Evolutionary conservation across 345 rosid species (phyloP), one percentile per base, ranked within the genome.

Genomic region (Barbarea vulgaris): DNA sequence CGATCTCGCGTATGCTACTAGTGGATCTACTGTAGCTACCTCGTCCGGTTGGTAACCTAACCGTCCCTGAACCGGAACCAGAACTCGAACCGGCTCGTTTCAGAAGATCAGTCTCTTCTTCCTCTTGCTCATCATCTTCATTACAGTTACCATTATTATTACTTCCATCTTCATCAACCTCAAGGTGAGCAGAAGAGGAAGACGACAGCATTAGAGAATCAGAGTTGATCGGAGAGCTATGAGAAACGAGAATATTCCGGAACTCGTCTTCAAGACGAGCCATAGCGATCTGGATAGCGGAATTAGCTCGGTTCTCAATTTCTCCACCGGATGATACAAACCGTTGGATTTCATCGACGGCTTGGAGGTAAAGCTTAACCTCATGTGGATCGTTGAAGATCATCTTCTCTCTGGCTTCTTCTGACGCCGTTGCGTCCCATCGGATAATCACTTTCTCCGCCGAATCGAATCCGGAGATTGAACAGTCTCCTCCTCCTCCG

Each of bases 191-290:
- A 14, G 81, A 77, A 15, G 87, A 81, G 46, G 77, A 82, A 56
- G 83, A 19, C 27, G 81, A 65, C 65, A 53, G 12, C 44, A 75
- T 66, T 53, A 85, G 82, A 0, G 88, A 85, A 50, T 87, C 93
- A 2, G 84, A 68, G 55, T 95, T 97, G 28, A 95, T 60, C 4
- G 97, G 91, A 18, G 84, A 69, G 24, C 88, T 79, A 72, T 92
- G 84, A 11, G 63, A 79, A 36, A 91, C 84, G 17, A 95, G 88
- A 33, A 95, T 89, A 79, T 79, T 87, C 28, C 96, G 84, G 56
- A 95, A 95, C 93, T 95, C 99, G 73, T 95, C 99, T 67, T 91
- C 97, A 1, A 95, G 91, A 6, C 99, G 83, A 34, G 97, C 97
- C 99, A 95, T 95, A 57, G 99, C 97, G 89, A 95, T 91, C 91